These are phyloP conservation scores for Monosporascus sp. DNA, from an alignment of 2,329 filamentous ascomycete genomes.

Conservation along the genomic window DNA sequence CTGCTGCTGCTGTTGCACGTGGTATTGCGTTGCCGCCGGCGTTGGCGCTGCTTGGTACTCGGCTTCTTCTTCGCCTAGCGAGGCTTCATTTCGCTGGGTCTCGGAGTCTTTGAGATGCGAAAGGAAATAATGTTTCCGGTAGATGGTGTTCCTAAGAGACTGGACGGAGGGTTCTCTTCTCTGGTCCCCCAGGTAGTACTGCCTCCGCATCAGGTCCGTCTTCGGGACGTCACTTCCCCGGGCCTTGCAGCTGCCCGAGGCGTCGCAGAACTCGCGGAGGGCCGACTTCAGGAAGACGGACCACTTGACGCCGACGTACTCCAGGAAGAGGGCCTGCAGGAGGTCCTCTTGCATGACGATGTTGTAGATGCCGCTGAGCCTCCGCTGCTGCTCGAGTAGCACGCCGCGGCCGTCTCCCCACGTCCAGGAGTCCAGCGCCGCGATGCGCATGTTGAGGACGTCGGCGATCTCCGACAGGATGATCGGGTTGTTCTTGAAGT, in stretches of 20 bases:
- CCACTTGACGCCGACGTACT: slow-evolving; percentile 34
- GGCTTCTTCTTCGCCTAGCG: too few relatives aligned
- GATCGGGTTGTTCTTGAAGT: slow-evolving; percentile 31
- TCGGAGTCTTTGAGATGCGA: slow-evolving; percentile 17
- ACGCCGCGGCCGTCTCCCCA: slow-evolving; percentile 36
- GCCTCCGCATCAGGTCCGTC: slow-evolving; percentile 18
- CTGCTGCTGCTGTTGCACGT: too few relatives aligned
- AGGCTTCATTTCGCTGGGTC: too few relatives aligned
- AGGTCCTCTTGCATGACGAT: slow-evolving; percentile 42
- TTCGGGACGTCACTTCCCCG: slow-evolving; percentile 8
- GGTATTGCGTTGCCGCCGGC: too few relatives aligned
- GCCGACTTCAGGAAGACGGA: slow-evolving; percentile 24
- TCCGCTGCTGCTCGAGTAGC: slow-evolving; percentile 34
- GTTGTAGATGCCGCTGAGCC: slow-evolving; percentile 38
- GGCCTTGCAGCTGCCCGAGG: not conserved
- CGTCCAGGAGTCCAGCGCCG: slow-evolving; percentile 34
- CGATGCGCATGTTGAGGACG: slow-evolving; percentile 37
- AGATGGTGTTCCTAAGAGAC: slow-evolving; percentile 14
- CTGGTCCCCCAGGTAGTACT: slow-evolving; percentile 17
- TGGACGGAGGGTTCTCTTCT: slow-evolving; percentile 4
- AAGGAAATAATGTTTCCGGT: slow-evolving; percentile 26
- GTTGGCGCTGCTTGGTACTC: too few relatives aligned
- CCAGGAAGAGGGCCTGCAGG: slow-evolving; percentile 38
- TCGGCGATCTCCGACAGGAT: slow-evolving; percentile 36
- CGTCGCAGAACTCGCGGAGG: slow-evolving; percentile 17